These are phyloP conservation scores for Fallopia convolvulus DNA, from an alignment of 148 eudicot species.

Conservation along the genomic window DNA sequence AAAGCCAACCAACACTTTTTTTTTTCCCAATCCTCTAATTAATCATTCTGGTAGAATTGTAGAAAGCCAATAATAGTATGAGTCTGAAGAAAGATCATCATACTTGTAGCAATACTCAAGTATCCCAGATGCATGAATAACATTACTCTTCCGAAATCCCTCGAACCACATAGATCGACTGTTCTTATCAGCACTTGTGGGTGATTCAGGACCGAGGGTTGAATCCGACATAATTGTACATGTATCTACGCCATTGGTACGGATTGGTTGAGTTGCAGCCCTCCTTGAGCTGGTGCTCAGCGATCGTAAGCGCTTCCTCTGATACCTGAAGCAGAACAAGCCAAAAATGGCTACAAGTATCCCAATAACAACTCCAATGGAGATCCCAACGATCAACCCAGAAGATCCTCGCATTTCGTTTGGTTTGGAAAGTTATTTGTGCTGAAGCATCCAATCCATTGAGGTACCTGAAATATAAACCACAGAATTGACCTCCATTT, in stretches of 20 bases:
- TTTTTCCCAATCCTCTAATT: background rate
- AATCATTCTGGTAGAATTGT: background rate
- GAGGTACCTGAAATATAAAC: background rate
- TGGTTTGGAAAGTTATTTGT: conserved; percentile 10
- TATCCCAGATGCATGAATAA: conserved; percentile 79
- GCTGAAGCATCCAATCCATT: conserved; percentile 30
- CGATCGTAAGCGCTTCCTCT: conserved; percentile 39
- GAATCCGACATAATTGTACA: conserved; percentile 74
- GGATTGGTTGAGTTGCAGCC: conserved; percentile 55
- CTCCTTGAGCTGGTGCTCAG: conserved; percentile 72
- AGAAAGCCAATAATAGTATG: background rate
- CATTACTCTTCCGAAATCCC: conserved; percentile 56
- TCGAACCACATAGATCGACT: conserved; percentile 58
- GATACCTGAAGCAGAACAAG: conserved; percentile 58
- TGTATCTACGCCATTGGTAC: conserved; percentile 72
- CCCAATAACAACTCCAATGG: conserved; percentile 88
- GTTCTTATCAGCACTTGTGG: conserved; percentile 33
- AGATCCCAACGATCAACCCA: conserved; percentile 67
- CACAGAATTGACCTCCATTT: background rate
- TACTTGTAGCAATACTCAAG: conserved; percentile 83
- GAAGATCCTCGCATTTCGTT: conserved; percentile 54
- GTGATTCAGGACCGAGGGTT: conserved; percentile 73
- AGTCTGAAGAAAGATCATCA: conserved; percentile 8
- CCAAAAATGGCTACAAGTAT: conserved; percentile 52
- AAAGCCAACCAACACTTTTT: background rate